A percentile compares a stretch with the other conserved stretches of the same genome.
phyloP scores from a whole-genome alignment of 75 land plant species.

The Cupressus sempervirens region DNA sequence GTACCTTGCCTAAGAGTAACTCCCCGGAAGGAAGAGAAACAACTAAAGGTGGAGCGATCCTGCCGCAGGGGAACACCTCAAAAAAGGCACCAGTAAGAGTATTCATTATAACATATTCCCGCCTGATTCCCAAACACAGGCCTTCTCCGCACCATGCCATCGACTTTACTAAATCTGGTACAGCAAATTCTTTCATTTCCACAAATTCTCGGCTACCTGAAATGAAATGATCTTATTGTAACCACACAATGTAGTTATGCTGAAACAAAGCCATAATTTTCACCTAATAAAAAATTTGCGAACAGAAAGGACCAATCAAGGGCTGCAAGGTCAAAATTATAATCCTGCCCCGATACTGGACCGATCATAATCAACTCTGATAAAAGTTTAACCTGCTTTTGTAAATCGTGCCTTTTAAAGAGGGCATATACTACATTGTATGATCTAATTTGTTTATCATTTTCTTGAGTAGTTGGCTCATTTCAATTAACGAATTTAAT shows the following conservation, averaged over 20 bases:
- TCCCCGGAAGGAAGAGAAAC: constrained; percentile 81
- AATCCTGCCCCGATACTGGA: background rate
- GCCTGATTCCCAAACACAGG: constrained; percentile 75
- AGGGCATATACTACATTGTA: background rate
- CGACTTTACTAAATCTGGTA: constrained; percentile 80
- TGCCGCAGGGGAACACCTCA: constrained; percentile 88
- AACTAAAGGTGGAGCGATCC: constrained; percentile 76
- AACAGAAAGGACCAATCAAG: background rate
- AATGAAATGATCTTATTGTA: constrained; percentile 5
- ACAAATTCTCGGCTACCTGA: constrained; percentile 78
- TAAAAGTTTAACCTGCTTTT: background rate
- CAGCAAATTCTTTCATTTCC: constrained; percentile 86
- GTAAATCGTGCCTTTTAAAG: background rate
- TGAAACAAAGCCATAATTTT: background rate
- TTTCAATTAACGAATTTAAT: background rate
- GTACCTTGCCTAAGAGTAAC: constrained; percentile 92
- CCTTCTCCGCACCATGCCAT: constrained; percentile 97
- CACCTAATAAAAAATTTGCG: background rate
- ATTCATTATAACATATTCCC: constrained; percentile 82
- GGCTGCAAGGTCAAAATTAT: background rate
- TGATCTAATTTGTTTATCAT: background rate
- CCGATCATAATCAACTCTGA: background rate
- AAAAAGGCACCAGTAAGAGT: constrained; percentile 65
- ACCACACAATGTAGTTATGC: background rate
- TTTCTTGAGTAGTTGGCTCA: too few species aligned